phyloP scores from a whole-genome alignment of 495 filamentous ascomycete genomes.

The Penicillium silybi region DNA sequence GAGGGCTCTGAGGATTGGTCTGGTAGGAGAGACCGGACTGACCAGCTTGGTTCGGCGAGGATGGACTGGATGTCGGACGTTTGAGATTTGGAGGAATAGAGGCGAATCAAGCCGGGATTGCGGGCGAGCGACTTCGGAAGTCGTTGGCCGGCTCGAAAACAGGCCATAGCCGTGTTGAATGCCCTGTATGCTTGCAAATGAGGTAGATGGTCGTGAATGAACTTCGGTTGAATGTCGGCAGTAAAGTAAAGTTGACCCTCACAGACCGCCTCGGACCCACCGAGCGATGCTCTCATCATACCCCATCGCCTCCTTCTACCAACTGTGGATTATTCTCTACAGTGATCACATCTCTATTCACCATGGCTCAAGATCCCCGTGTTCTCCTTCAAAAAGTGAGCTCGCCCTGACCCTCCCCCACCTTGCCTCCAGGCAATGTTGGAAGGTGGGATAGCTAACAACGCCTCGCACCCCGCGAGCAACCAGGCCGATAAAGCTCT shows the following conservation, averaged over 20 bases:
- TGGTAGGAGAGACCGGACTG: constrained; percentile 72
- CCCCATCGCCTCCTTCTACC: constrained; percentile 6
- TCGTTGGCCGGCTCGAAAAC: constrained; percentile 16
- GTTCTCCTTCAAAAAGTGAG: constrained; percentile 55
- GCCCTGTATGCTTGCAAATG: background rate
- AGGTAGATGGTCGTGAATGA: too few species aligned
- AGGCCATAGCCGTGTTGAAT: constrained; percentile 5
- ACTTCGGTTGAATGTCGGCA: background rate
- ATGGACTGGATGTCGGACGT: constrained; percentile 46
- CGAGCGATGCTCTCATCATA: constrained; percentile 26
- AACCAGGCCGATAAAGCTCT: constrained; percentile 75
- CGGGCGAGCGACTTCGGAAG: constrained; percentile 13
- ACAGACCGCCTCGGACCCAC: constrained; percentile 25
- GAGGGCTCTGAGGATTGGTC: constrained; percentile 29
- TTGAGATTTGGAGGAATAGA: constrained; percentile 28
- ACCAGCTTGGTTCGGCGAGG: constrained; percentile 77
- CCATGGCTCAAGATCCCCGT: constrained; percentile 52
- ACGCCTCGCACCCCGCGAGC: constrained; percentile 8
- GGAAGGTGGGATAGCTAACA: constrained; percentile 30
- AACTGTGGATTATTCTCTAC: constrained; percentile 3
- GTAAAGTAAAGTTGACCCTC: background rate
- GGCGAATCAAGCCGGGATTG: constrained; percentile 9
- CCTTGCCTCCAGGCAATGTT: constrained; percentile 19
- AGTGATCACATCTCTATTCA: constrained; percentile 13
- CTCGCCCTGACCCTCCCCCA: constrained; percentile 10